Evolutionary conservation across 2,329 filamentous ascomycete species (phyloP).

Genomic region (Dactylellina drechsleri): DNA sequence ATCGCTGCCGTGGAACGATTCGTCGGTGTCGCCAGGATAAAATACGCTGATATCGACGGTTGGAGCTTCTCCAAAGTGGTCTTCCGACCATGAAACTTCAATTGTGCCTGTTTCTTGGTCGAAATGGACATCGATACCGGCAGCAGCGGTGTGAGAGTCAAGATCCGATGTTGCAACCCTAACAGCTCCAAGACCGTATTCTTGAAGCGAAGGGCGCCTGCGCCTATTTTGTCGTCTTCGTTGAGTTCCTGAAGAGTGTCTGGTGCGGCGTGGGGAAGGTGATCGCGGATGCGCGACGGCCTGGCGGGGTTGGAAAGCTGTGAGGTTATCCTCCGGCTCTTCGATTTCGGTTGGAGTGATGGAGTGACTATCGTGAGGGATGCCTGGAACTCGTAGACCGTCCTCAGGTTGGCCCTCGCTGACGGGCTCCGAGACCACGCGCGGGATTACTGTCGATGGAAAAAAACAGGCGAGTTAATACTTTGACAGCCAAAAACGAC

Average conservation of each 20-base stretch:
- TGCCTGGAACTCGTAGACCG: conserved; percentile 31
- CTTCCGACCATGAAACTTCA: conserved; percentile 53
- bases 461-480: conserved; percentile 37
- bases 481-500: conserved; percentile 30
- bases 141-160: conserved; percentile 13
- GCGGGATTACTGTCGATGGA: conserved; percentile 47
- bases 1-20: conserved; percentile 34
- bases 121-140: conserved; percentile 51
- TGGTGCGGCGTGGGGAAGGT: conserved; percentile 23
- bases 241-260: conserved; percentile 29
- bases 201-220: conserved; percentile 26
- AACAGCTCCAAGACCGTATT: conserved; percentile 29
- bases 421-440: conserved; percentile 46
- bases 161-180: conserved; percentile 22
- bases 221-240: conserved; percentile 26
- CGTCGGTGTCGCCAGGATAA: conserved; percentile 48
- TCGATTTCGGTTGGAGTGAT: conserved; percentile 54
- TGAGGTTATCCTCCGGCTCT: conserved; percentile 28
- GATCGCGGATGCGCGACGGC: conserved; percentile 24
- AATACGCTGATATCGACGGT: conserved; percentile 54
- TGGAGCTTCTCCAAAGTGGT: conserved; percentile 49
- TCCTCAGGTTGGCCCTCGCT: conserved; percentile 32
- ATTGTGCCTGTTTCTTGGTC: conserved; percentile 54
- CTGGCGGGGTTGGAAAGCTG: conserved; percentile 19
- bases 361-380: conserved; percentile 30